These are phyloP conservation scores for Nidularia sp. DNA, from an alignment of 768 basidiomycete genomes.

Conservation along the genomic window DNA sequence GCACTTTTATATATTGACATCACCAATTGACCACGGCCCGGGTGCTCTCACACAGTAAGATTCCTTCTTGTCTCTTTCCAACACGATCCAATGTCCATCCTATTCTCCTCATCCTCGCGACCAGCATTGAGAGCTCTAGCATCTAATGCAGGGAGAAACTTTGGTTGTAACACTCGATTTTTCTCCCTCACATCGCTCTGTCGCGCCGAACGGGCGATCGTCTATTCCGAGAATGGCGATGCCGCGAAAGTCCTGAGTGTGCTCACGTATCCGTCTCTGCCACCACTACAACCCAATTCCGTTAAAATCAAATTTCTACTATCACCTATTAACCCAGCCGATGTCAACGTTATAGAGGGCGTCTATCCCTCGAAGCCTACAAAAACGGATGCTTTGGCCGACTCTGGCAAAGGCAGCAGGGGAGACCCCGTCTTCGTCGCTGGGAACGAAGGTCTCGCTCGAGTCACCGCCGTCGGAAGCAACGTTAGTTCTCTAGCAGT, in stretches of 20 bases:
- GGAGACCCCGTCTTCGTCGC: slow-evolving; percentile 48
- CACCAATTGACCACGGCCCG: too few species aligned
- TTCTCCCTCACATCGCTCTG: slow-evolving; percentile 23
- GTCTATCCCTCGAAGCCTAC: slow-evolving; percentile 70
- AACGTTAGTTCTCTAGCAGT: slow-evolving; percentile 43
- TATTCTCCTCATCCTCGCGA: not conserved
- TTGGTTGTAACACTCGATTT: not conserved
- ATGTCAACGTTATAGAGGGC: slow-evolving; percentile 78
- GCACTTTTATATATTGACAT: too few species aligned
- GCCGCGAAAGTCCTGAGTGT: slow-evolving; percentile 57
- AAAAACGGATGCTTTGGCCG: slow-evolving; percentile 26
- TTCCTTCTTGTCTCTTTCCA: not conserved
- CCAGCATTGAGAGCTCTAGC: not conserved
- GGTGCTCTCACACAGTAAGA: too few species aligned
- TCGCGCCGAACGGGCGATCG: slow-evolving; percentile 54
- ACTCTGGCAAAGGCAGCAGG: slow-evolving; percentile 23
- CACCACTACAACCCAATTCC: slow-evolving; percentile 50
- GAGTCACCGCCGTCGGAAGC: slow-evolving; percentile 57
- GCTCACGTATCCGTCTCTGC: slow-evolving; percentile 46
- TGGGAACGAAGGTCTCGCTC: slow-evolving; percentile 76
- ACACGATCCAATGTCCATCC: not conserved
- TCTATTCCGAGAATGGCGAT: slow-evolving; percentile 58
- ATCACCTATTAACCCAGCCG: slow-evolving; percentile 78
- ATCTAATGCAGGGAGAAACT: too few species aligned
- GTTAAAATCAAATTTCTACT: slow-evolving; percentile 66